Conservation (phyloP, 2,329 filamentous ascomycete genomes). For the Rhinocladiella similis region DNA sequence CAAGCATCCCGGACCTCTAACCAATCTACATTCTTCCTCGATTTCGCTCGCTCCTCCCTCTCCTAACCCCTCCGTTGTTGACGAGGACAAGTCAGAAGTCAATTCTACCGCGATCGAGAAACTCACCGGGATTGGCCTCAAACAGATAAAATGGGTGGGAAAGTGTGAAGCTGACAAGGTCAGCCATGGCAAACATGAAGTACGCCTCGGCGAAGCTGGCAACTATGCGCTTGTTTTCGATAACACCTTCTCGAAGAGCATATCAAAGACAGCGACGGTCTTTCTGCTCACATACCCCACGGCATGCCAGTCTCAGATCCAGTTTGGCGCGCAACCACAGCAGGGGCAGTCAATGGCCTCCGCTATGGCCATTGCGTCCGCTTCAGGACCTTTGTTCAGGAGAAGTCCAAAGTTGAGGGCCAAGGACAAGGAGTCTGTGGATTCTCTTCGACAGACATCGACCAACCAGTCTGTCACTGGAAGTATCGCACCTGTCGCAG, state of each 20-base stretch:
- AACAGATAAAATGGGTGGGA: slow-evolving; percentile 74
- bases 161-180: slow-evolving; percentile 97
- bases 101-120: slow-evolving; percentile 68
- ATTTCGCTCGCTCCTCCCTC: slow-evolving; percentile 51
- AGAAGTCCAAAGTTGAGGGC: slow-evolving; percentile 43
- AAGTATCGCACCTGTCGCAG: slow-evolving; percentile 11
- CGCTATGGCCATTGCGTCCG: slow-evolving; percentile 32
- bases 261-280: slow-evolving; percentile 91
- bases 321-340: slow-evolving; percentile 47
- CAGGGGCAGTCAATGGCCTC: slow-evolving; percentile 56
- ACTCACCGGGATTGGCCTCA: slow-evolving; percentile 62
- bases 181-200: slow-evolving; percentile 84
- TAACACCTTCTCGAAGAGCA: slow-evolving; percentile 96
- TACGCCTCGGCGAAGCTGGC: slow-evolving; percentile 71
- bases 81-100: slow-evolving; percentile 35
- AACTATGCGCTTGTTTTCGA: slow-evolving; percentile 98
- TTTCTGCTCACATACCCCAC: slow-evolving; percentile 93
- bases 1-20: slow-evolving; percentile 79
- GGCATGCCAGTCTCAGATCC: slow-evolving; percentile 52
- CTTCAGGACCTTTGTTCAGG: slow-evolving; percentile 15
- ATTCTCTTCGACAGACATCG: slow-evolving; percentile 47
- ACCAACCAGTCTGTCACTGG: slow-evolving; percentile 15
- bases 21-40: slow-evolving; percentile 48
- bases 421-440: slow-evolving; percentile 49
- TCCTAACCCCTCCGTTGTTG: slow-evolving; percentile 38